Conservation (phyloP, 768 basidiomycete genomes). For the Lyophyllum shimeji region DNA sequence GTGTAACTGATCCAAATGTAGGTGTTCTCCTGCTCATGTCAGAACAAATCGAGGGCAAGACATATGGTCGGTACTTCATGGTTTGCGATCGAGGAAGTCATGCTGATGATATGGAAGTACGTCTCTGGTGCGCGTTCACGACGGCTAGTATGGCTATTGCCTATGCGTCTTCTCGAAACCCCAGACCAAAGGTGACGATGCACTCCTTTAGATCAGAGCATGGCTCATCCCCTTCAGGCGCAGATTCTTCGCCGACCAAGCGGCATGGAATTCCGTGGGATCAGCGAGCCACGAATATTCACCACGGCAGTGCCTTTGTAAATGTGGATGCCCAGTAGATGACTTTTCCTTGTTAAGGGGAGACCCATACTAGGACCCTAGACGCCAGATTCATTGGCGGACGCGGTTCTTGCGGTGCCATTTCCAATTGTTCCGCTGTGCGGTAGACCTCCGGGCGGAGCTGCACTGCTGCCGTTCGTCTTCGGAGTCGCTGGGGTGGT, state of each 20-base stretch:
- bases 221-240: conserved; percentile 25
- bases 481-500: conserved; percentile 3
- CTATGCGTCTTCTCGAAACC: conserved; percentile 54
- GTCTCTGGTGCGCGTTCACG: conserved; percentile 84
- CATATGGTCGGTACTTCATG: conserved; percentile 13
- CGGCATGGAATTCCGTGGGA: conserved; percentile 10
- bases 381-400: conserved; percentile 15
- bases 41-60: conserved; percentile 31
- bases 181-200: conserved; percentile 55
- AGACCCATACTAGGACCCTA: background rate
- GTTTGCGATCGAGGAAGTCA: conserved; percentile 1
- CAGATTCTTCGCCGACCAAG: conserved; percentile 42
- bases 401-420: conserved; percentile 6
- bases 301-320: conserved; percentile 55
- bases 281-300: conserved; percentile 43
- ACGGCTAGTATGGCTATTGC: conserved; percentile 81
- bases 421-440: conserved; percentile 19
- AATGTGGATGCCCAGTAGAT: background rate
- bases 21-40: conserved; percentile 61
- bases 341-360: background rate
- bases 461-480: conserved; percentile 18
- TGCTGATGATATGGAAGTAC: conserved; percentile 38
- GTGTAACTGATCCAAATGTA: conserved; percentile 48
- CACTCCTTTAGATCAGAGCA: background rate
- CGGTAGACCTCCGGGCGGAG: conserved; percentile 11